Evolutionary conservation across 371 early-diverging fungal species (phyloP).

Genomic region (Mortierella sp.): DNA sequence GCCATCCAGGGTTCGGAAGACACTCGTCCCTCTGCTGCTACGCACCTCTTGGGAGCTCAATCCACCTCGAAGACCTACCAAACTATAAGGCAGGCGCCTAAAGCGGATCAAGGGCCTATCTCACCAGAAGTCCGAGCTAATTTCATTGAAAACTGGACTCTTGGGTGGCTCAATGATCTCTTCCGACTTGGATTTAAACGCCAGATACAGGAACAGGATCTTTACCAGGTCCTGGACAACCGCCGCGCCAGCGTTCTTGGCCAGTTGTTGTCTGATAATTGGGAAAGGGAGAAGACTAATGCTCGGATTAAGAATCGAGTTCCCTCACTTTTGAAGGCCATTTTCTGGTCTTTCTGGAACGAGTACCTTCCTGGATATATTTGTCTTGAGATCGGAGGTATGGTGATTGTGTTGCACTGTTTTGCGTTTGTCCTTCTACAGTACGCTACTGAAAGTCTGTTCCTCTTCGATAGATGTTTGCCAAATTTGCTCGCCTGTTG

Average conservation of each 20-base stretch:
- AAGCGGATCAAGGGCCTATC: slow-evolving; percentile 18
- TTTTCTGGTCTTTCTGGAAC: slow-evolving; percentile 39
- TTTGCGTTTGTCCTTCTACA: not conserved
- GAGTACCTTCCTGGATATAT: slow-evolving; percentile 33
- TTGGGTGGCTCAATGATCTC: slow-evolving; percentile 57
- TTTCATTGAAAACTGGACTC: slow-evolving; percentile 33
- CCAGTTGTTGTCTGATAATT: slow-evolving; percentile 14
- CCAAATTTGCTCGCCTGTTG: slow-evolving; percentile 29
- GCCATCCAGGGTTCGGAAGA: not conserved
- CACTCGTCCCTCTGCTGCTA: slow-evolving; percentile 1
- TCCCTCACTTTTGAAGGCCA: slow-evolving; percentile 47
- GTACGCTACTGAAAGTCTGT: not conserved
- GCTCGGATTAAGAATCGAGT: slow-evolving; percentile 27
- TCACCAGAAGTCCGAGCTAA: slow-evolving; percentile 54
- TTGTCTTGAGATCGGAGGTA: slow-evolving; percentile 46
- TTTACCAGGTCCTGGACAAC: slow-evolving; percentile 56
- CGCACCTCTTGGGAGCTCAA: not conserved
- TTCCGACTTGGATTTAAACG: slow-evolving; percentile 48
- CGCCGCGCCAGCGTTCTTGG: slow-evolving; percentile 26
- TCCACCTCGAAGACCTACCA: not conserved
- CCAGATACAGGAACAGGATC: slow-evolving; percentile 58
- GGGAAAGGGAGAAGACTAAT: slow-evolving; percentile 37
- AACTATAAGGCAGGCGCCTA: not conserved
- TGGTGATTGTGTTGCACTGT: not conserved
- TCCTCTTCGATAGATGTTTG: slow-evolving; percentile 19